Evolutionary conservation across 2,329 filamentous ascomycete species (phyloP).

Genomic region (Ceratocystiopsis minuta): DNA sequence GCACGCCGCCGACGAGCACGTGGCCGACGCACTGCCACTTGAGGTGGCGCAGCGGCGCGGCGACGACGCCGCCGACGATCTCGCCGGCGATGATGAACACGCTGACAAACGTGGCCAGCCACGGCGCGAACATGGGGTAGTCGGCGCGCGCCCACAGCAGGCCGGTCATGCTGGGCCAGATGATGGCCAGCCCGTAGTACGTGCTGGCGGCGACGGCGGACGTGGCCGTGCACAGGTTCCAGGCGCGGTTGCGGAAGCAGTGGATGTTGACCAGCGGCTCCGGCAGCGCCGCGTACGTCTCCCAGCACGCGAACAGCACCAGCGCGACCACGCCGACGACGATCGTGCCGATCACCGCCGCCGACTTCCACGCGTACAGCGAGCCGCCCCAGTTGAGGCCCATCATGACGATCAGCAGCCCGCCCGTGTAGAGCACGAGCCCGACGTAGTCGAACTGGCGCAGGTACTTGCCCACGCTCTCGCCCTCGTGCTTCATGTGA

Average conservation of each 20-base stretch:
- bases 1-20: conserved; percentile 14
- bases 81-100: conserved; percentile 14
- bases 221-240: conserved; percentile 16
- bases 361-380: conserved; percentile 17
- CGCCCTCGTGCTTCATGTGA: conserved; percentile 14
- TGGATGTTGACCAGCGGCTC: conserved; percentile 20
- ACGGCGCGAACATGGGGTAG: conserved; percentile 11
- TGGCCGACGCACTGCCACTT: conserved; percentile 17
- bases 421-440: conserved; percentile 14
- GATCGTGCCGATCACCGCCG: conserved; percentile 14
- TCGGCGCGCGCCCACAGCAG: conserved; percentile 14
- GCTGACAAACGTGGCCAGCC: conserved; percentile 13
- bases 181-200: conserved; percentile 20
- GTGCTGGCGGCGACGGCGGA: conserved; percentile 18
- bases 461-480: conserved; percentile 11
- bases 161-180: conserved; percentile 19
- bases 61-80: conserved; percentile 12
- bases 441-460: conserved; percentile 18
- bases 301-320: conserved; percentile 13
- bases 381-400: conserved; percentile 16
- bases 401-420: conserved; percentile 15
- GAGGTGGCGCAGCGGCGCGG: conserved; percentile 14
- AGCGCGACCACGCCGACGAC: conserved; percentile 12
- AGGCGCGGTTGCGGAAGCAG: conserved; percentile 17
- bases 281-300: conserved; percentile 11